Percentiles rank a stretch among this genome's conserved stretches.
These are phyloP conservation scores for Pleurotus giganteus DNA, from an alignment of 768 basidiomycete genomes.

Conservation along the genomic window DNA sequence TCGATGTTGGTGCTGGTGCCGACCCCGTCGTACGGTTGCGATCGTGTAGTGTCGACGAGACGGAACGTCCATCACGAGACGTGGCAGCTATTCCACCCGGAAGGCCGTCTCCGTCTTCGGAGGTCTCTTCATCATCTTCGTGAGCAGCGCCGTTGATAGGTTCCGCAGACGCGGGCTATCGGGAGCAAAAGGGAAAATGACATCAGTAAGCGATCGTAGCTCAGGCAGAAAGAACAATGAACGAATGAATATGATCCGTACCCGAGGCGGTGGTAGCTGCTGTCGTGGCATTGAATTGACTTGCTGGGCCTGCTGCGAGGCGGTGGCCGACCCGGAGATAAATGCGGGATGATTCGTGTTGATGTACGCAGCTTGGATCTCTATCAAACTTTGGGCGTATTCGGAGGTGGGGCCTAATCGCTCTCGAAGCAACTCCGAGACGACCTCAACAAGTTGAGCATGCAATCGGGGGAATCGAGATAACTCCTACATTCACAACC, in stretches of 20 bases:
- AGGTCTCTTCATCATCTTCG: slow-evolving; percentile 64
- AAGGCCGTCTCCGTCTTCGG: slow-evolving; percentile 47
- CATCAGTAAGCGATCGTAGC: not conserved
- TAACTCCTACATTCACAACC: slow-evolving; percentile 62
- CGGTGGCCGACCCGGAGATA: slow-evolving; percentile 71
- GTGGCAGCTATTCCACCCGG: slow-evolving; percentile 43
- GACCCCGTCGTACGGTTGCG: slow-evolving; percentile 48
- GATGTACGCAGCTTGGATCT: slow-evolving; percentile 98
- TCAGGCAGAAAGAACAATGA: slow-evolving; percentile 14
- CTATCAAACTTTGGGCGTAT: slow-evolving; percentile 94
- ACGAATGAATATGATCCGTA: slow-evolving; percentile 30
- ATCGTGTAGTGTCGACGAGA: slow-evolving; percentile 76
- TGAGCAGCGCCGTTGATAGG: slow-evolving; percentile 56
- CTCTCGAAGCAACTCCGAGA: slow-evolving; percentile 95
- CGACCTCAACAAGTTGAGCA: slow-evolving; percentile 90
- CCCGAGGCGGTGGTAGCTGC: slow-evolving; percentile 43
- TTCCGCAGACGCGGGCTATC: slow-evolving; percentile 64
- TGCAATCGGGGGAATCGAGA: slow-evolving; percentile 94
- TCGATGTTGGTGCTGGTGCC: slow-evolving; percentile 28
- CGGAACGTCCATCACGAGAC: slow-evolving; percentile 61
- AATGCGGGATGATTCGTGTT: slow-evolving; percentile 99
- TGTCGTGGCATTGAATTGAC: slow-evolving; percentile 34
- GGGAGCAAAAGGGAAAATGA: slow-evolving; percentile 15
- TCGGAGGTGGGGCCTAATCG: slow-evolving; percentile 94
- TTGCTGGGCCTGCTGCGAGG: slow-evolving; percentile 45